Base-by-base conservation (phyloP, 2,329 filamentous ascomycete genomes). In the Neofusicoccum ribis region DNA sequence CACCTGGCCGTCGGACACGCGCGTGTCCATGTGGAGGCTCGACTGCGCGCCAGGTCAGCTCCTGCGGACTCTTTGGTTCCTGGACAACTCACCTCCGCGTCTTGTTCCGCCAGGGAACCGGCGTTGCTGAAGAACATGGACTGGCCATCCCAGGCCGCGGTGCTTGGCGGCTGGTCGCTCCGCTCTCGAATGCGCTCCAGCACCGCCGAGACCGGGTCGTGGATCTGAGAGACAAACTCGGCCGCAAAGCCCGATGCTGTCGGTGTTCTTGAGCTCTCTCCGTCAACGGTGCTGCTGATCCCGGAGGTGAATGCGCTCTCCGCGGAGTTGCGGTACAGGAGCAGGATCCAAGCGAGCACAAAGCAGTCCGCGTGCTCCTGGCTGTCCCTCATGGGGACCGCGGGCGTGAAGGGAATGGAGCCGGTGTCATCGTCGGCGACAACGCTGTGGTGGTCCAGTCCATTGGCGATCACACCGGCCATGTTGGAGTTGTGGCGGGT, bases 1-100 rank as follows among this genome's bases (percentile, higher is more conserved):
- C 23, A 83, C 50, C 2, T 62, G 67, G 8, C 67, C 67, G 46
- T 70, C 64, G 15, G 70, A 66, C 36, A 79, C 12, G 36, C 12
- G 36, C 36, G 36, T 39, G 36, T 39, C 36, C 36, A 39, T 39
- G 36, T 39, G 36, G 36, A 39, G 7, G 36, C 36, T 39, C 12
- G 36, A 39, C 36, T 39, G 36, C 36, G 36, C 7, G 36, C 23
- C 23, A 23, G 36, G 36, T 39, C 36, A 39, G 36, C 12, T 8
- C 7, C 3, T 39, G 36, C 8, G 5, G 36, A 2, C 3, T 39
- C 12, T 39, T 39, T 39, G 8, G 36, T 8, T 8, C 36, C 12
- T 8, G 8, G 36, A 9, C 8, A 39, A 39, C 36, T 8, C 2
- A 39, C 36, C 8, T 39, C 12, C 12, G 36, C 8, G 36, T 39